Evolutionary conservation across 2,329 filamentous ascomycete genomes (phyloP), one percentile per base, ranked within the genome.

Genomic region (Beauveria varroae): DNA sequence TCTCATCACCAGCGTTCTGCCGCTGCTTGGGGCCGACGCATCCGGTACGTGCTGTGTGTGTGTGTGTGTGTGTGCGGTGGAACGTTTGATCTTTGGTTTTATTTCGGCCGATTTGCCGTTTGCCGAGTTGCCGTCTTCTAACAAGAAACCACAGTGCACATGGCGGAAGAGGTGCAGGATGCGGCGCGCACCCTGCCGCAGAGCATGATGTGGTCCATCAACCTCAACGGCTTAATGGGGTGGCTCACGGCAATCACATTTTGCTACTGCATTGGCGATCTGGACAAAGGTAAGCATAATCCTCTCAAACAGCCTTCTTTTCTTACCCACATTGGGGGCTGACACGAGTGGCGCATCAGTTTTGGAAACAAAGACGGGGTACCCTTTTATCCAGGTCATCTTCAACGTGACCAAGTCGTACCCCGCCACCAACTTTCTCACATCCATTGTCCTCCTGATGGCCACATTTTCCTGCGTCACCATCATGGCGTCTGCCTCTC

Each of bases 151-250:
- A 18, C 66, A 18, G 64, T 65, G 37, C 64, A 65, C 54, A 65
- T 65, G 64, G 62, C 64, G 9, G 64, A 65, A 50, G 64, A 65
- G 55, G 64, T 65, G 9, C 54, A 47, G 26, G 47, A 60, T 28
- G 64, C 64, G 56, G 63, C 64, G 41, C 57, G 61, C 22, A 60
- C 62, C 1, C 46, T 65, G 24, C 64, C 64, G 30, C 28, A 57
- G 40, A 62, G 59, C 34, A 65, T 65, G 64, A 50, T 65, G 46
- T 65, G 63, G 63, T 64, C 62, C 16, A 56, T 65, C 0, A 58
- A 66, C 2, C 64, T 69, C 7, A 67, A 70, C 14, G 77, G 78
- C 59, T 74, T 79, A 34, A 78, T 79, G 65, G 72, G 70, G 6
- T 72, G 74, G 37, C 52, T 72, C 34, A 74, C 75, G 69, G 63